Percentiles rank a stretch among this genome's conserved stretches.
These are phyloP conservation scores for Coniochaeta hoffmannii DNA, from an alignment of 2,329 filamentous ascomycete genomes.

Conservation along the genomic window DNA sequence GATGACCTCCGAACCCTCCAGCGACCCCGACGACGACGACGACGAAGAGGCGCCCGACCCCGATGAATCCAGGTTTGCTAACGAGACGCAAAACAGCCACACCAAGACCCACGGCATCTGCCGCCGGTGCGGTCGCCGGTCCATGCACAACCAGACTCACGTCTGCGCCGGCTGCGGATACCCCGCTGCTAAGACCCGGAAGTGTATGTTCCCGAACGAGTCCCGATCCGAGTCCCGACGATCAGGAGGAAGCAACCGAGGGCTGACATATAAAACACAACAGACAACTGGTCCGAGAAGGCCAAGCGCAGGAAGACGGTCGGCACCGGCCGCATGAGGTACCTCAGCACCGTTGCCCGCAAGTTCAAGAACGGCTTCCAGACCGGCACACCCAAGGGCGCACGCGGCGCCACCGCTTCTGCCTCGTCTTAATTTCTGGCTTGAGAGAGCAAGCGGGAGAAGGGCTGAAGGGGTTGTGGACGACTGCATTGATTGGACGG, in stretches of 20 bases:
- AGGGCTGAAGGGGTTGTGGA: constrained; percentile 1
- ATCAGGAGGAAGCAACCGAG: not conserved
- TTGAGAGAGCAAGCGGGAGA: not conserved
- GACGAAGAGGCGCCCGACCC: not conserved
- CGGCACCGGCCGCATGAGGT: constrained; percentile 91
- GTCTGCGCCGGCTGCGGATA: constrained; percentile 94
- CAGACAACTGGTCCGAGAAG: constrained; percentile 99
- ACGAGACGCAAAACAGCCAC: constrained; percentile 51
- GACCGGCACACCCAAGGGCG: constrained; percentile 76
- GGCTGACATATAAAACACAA: constrained; percentile 19
- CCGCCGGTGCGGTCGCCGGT: constrained; percentile 96
- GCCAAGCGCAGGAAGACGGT: constrained; percentile 99
- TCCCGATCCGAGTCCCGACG: not conserved
- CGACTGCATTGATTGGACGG: constrained; percentile 16
- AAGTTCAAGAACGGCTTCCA: constrained; percentile 98
- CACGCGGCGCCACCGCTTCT: constrained; percentile 53
- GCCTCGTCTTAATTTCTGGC: constrained; percentile 5
- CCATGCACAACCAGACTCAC: constrained; percentile 99
- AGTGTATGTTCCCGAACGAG: constrained; percentile 67
- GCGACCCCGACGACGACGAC: not conserved
- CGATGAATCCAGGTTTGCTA: constrained; percentile 6
- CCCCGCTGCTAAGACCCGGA: constrained; percentile 92
- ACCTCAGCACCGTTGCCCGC: constrained; percentile 86
- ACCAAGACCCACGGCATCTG: constrained; percentile 98
- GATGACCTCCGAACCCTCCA: not conserved